Base-by-base conservation (phyloP, 2,329 filamentous ascomycete genomes). In the Hypoxylon sp. region DNA sequence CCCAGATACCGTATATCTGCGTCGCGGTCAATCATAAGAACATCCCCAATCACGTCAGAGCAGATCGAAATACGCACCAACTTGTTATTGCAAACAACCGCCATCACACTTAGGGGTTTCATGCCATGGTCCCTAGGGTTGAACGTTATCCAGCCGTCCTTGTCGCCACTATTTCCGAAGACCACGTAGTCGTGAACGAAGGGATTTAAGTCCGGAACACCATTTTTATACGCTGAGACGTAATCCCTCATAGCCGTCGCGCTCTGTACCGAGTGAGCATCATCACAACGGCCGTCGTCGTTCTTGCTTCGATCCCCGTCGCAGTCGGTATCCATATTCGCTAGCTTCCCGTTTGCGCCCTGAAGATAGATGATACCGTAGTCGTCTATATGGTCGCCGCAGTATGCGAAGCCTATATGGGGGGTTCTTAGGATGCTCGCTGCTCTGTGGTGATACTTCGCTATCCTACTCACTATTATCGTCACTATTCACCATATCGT, bases 281-380 rank as follows among this genome's bases (percentile, higher is more conserved):
- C 79, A 34, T 74, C 79, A 70, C 86, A 88, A 43, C 81, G 80
- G 1, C 83, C 82, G 30, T 81, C 82, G 60, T 81, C 79, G 36
- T 78, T 79, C 28, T 79, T 78, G 21, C 77, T 75, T 60, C 85
- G 80, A 6, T 79, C 73, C 21, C 87, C 87, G 69, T 89, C 86
- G 72, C 87, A 89, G 77, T 87, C 86, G 59, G 89, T 80, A 70
- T 88, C 86, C 84, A 89, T 87, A 75, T 88, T 84, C 56, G 79
- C 82, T 41, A 87, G 78, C 38, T 80, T 71, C 21, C 78, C 79
- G 3, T 75, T 72, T 2, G 75, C 77, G 48, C 82, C 82, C 63
- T 84, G 82, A 13, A 88, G 74, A 76, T 84, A 88, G 63, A 89
- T 77, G 46, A 84, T 79, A 36, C 80, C 78, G 72, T 77, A 78